A percentile compares a stretch with the other conserved stretches of the same genome.
Evolutionary conservation across 148 eudicot species (phyloP).

Genomic region (Nepenthes gracilis): DNA sequence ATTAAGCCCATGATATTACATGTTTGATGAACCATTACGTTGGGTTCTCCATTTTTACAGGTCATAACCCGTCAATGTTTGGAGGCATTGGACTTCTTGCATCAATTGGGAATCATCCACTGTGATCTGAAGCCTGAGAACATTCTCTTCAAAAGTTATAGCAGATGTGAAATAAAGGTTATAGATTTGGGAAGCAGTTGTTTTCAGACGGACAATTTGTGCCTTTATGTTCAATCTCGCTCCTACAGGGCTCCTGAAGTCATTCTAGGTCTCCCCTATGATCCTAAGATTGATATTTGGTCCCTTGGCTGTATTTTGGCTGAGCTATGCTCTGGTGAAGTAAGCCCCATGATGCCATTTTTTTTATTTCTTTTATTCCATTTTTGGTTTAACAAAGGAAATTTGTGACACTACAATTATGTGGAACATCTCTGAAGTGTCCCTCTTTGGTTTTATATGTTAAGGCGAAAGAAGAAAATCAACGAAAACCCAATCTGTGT

Average conservation of each 20-base stretch:
- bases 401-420: no score
- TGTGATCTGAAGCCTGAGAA: conserved; percentile 98
- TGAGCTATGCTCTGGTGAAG: conserved; percentile 86
- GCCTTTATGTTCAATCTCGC: conserved; percentile 87
- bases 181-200: conserved; percentile 98
- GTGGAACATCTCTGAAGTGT: no score
- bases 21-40: no score
- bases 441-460: no score
- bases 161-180: conserved; percentile 85
- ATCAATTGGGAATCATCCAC: conserved; percentile 73
- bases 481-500: no score
- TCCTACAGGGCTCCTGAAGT: conserved; percentile 98
- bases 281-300: conserved; percentile 89
- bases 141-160: conserved; percentile 76
- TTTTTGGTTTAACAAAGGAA: neutral
- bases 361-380: neutral
- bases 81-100: conserved; percentile 79
- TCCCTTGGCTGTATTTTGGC: conserved; percentile 92
- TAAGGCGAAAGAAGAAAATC: no score
- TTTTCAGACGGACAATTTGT: conserved; percentile 63
- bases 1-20: no score
- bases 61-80: conserved; percentile 72
- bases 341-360: conserved; percentile 14
- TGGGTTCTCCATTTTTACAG: conserved; percentile 17
- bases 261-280: conserved; percentile 88